Conservation (phyloP, 192 early-diverging fungal species). For the Podila minutissima region DNA sequence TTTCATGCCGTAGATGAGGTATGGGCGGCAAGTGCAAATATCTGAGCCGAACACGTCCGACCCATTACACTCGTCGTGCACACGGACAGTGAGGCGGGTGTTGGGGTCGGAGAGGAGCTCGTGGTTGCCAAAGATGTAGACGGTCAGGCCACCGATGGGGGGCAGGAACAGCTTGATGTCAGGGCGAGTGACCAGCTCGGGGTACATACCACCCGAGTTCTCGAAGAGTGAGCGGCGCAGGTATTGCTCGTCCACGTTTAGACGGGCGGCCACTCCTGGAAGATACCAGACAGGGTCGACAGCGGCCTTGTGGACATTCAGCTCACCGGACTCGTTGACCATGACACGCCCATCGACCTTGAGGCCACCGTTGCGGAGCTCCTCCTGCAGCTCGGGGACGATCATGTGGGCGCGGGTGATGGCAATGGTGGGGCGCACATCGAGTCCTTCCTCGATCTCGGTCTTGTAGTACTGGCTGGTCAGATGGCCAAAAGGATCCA, state of each 20-base stretch:
- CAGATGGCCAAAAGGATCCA: constrained; percentile 94
- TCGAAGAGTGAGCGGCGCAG: constrained; percentile 89
- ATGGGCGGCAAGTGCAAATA: constrained; percentile 87
- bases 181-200: constrained; percentile 91
- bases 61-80: constrained; percentile 98
- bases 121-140: constrained; percentile 94
- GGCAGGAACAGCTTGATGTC: constrained; percentile 95
- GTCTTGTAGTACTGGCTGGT: constrained; percentile 68
- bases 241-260: constrained; percentile 85
- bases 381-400: constrained; percentile 87
- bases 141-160: constrained; percentile 91
- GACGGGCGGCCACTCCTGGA: constrained; percentile 89
- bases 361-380: constrained; percentile 68
- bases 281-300: constrained; percentile 96
- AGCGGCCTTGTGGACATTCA: constrained; percentile 92
- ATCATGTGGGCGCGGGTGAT: constrained; percentile 97
- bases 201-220: constrained; percentile 96
- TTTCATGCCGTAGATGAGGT: constrained; percentile 89
- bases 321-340: constrained; percentile 78
- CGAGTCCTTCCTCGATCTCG: constrained; percentile 75
- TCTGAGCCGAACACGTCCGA: constrained; percentile 89
- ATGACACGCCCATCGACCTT: constrained; percentile 87
- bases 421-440: constrained; percentile 91
- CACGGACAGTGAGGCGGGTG: constrained; percentile 84
- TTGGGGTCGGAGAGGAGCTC: constrained; percentile 81